Evolutionary conservation across 2,329 filamentous ascomycete species (phyloP), one percentile per base, ranked within the genome.

Genomic region (Colletotrichum magnum): DNA sequence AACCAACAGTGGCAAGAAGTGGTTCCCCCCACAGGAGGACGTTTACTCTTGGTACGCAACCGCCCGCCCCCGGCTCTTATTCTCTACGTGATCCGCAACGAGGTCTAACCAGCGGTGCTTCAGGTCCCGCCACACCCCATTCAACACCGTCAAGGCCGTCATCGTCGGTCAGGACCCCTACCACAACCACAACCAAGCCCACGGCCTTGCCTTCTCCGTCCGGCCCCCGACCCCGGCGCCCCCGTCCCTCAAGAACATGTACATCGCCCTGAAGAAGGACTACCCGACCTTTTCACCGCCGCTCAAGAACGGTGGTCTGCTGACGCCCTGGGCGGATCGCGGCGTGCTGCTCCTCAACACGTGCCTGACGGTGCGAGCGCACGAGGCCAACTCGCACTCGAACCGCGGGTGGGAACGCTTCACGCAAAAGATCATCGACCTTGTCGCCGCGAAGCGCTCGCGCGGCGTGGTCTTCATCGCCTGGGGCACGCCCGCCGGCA

Each of bases 121-220:
- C 68, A 98, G 95, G 95, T 98, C 95, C 70, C 93, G 94, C 28
- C 93, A 97, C 79, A 98, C 95, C 0, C 95, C 96, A 7, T 91
- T 99, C 74, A 85, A 92, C 83, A 92, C 87, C 15, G 95, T 98
- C 79, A 97, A 97, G 80, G 93, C 93, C 66, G 95, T 99, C 70
- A 94, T 99, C 77, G 82, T 98, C 63, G 96, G 96, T 73, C 96
- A 99, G 83, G 96, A 99, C 79, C 96, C 96, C 3, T 99, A 99
- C 81, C 96, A 99, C 84, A 97, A 97, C 79, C 80, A 90, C 79
- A 97, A 97, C 80, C 96, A 99, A 85, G 96, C 96, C 58, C 96
- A 98, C 80, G 96, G 96, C 51, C 90, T 99, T 68, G 95, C 93
- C 78, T 99, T 99, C 86, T 97, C 94, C 56, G 95, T 98, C 64